A percentile compares a stretch with the other conserved stretches of the same genome.
phyloP scores from a whole-genome alignment of 257 asterid genomes.

The Fraxinus pennsylvanica region DNA sequence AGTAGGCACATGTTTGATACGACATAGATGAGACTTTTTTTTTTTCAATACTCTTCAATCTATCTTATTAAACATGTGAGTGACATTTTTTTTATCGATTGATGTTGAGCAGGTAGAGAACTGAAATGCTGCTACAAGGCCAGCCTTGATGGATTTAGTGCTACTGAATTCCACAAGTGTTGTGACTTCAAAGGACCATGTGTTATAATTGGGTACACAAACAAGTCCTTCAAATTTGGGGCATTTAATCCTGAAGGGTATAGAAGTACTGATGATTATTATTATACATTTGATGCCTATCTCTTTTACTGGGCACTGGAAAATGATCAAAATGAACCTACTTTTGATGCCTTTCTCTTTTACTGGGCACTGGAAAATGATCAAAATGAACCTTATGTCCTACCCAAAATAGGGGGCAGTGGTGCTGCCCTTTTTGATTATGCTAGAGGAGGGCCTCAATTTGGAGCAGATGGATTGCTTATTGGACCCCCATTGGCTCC shows the following conservation, averaged over 20 bases:
- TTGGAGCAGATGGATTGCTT: conserved; percentile 86
- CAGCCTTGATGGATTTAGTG: conserved; percentile 77
- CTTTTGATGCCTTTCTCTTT: conserved; percentile 82
- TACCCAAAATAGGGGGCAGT: conserved; percentile 89
- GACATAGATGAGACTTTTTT: background rate
- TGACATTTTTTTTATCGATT: background rate
- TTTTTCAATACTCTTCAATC: background rate
- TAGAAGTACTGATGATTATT: conserved; percentile 87
- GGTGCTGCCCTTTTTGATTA: conserved; percentile 94
- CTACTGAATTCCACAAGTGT: conserved; percentile 66
- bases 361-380: conserved; percentile 50
- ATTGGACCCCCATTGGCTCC: conserved; percentile 92
- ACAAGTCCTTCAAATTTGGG: conserved; percentile 63
- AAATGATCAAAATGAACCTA: conserved; percentile 30
- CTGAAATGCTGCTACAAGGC: conserved; percentile 89
- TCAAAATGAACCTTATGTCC: conserved; percentile 35
- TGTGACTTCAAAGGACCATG: conserved; percentile 95
- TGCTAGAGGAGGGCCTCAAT: conserved; percentile 93
- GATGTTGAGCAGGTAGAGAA: conserved; percentile 54
- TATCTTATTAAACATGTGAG: background rate
- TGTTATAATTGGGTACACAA: conserved; percentile 76
- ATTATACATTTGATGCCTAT: conserved; percentile 79
- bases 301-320: conserved; percentile 66
- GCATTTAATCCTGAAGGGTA: conserved; percentile 93
- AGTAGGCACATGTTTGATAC: background rate